A percentile compares a stretch with the other conserved stretches of the same genome.
Conservation (phyloP, 148 eudicot species). For the Euryodendron excelsum region DNA sequence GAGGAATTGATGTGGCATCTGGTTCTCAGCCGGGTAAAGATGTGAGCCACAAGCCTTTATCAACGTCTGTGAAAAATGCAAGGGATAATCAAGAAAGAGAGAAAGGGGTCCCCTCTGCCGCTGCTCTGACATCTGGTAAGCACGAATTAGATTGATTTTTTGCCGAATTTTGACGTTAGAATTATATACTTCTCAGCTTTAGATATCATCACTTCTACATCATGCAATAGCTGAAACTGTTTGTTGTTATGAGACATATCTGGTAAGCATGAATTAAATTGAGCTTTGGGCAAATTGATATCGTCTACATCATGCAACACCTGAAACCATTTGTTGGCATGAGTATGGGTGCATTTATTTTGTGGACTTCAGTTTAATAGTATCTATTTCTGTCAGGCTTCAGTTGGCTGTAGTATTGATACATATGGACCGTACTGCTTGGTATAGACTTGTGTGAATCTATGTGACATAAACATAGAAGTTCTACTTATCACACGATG, state of each 20-base stretch:
- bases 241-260: not conserved
- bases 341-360: not conserved
- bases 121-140: constrained; percentile 55
- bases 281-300: too few species aligned
- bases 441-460: not conserved
- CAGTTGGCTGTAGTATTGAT: not conserved
- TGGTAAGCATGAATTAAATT: too few species aligned
- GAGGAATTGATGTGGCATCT: constrained; percentile 55
- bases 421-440: not conserved
- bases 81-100: constrained; percentile 58
- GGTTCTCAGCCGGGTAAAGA: constrained; percentile 61
- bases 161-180: not conserved
- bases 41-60: constrained; percentile 35
- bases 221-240: not conserved
- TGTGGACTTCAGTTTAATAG: too few species aligned
- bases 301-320: not conserved
- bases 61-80: constrained; percentile 42
- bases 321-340: not conserved
- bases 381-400: not conserved
- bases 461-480: too few species aligned
- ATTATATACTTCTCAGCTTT: not conserved
- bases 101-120: constrained; percentile 43
- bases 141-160: not conserved
- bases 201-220: not conserved
- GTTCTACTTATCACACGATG: not conserved